Base-by-base conservation (phyloP, 306 rosid species). In the Rosa chinensis region DNA sequence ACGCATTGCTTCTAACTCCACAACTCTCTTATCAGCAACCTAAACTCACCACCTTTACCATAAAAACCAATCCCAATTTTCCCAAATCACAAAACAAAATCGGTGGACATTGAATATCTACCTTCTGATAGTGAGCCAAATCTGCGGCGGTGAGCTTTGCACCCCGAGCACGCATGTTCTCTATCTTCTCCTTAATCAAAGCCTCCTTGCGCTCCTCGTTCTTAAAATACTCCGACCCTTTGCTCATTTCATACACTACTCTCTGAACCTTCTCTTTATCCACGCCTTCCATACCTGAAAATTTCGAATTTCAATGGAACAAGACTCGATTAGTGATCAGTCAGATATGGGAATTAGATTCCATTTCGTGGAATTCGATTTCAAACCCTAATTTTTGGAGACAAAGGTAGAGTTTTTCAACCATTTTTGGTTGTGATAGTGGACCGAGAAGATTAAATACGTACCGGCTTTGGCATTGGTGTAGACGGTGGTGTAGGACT, bases 381-480 rank as follows among this genome's bases (percentile, higher is more conserved):
- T 20, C 4, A 32, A 77, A 39, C 73, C 70, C 73, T 72, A 63
- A 7, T 25, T 6, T 47, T n/a, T 61, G 8, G 3, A 13, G 68
- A n/a, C 6, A 10, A 23, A 1, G 35, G 14, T 4, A 28, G 2
- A 62, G 3, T 10, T 62, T 28, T 62, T 32, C 4, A 63, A 14
- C 20, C 8, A 28, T 13, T 13, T 16, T 35, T 6, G 45, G 21
- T 1, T 5, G 70, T 14, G 45, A 23, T 11, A 25, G 35, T 25
- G 68, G 40, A 25, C 42, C 17, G 0, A 4, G 6, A 56, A 23
- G 62, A 2, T 56, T 56, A 62, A 53, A 37, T 10, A 14, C 42
- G 73, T 42, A 91, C 99, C 97, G 86, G 99, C 93, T 89, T 95
- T 95, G 71, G 97, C 92, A 71, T 77, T 89, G n/a, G 99, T 95